These are phyloP conservation scores for Arthrobotrys musiformis DNA, from an alignment of 2,329 filamentous ascomycete species.

Conservation along the genomic window DNA sequence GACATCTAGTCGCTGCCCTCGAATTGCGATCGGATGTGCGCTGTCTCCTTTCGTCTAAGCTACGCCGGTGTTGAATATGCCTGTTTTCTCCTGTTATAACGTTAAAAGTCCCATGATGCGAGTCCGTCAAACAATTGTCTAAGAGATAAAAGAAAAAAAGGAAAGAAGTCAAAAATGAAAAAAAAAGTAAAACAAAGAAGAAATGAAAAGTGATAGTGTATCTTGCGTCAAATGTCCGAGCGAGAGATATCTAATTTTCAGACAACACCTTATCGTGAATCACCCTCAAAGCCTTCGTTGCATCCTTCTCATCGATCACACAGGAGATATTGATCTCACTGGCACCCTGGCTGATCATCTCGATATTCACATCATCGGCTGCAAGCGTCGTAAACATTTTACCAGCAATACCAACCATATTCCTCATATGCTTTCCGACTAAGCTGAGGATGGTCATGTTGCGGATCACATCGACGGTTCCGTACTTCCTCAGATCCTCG, in stretches of 20 bases:
- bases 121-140: background rate
- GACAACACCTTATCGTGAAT: slow-evolving; percentile 69
- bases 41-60: background rate
- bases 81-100: background rate
- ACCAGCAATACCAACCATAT: slow-evolving; percentile 93
- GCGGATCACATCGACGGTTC: slow-evolving; percentile 87
- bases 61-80: slow-evolving; percentile 6
- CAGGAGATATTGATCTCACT: slow-evolving; percentile 99
- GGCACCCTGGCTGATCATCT: slow-evolving; percentile 99
- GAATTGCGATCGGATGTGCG: background rate
- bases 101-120: background rate
- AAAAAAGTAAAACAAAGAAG: slow-evolving; percentile 3
- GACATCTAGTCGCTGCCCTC: background rate
- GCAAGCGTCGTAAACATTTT: slow-evolving; percentile 95
- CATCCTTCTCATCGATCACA: slow-evolving; percentile 90
- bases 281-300: slow-evolving; percentile 92
- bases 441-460: slow-evolving; percentile 96
- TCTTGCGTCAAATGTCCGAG: too few species aligned
- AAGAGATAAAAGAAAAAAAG: background rate
- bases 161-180: background rate
- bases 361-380: slow-evolving; percentile 93
- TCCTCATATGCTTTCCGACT: slow-evolving; percentile 95
- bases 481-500: slow-evolving; percentile 79
- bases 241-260: background rate
- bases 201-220: too few species aligned